Percentiles rank a stretch among this genome's conserved stretches.
Evolutionary conservation across 2,329 filamentous ascomycete species (phyloP).

Genomic region (Aspergillus sp.): DNA sequence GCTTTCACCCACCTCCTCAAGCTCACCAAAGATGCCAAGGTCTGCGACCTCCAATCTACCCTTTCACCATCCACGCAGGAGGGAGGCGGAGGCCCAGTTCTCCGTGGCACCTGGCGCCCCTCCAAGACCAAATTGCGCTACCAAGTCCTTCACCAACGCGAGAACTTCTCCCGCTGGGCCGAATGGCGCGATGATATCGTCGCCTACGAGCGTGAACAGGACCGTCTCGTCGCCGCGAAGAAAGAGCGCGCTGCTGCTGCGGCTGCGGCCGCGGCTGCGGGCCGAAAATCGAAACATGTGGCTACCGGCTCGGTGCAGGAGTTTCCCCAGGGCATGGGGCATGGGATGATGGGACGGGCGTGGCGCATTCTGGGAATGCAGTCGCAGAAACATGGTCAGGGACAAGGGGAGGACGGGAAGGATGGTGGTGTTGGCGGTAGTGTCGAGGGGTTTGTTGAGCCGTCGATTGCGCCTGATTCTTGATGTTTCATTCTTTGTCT

Average conservation of each 20-base stretch:
- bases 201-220: conserved; percentile 29
- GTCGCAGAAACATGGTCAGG: conserved; percentile 7
- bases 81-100: conserved; percentile 11
- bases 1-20: conserved; percentile 36
- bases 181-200: conserved; percentile 38
- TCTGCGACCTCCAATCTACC: conserved; percentile 33
- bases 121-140: conserved; percentile 37
- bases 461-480: conserved; percentile 6
- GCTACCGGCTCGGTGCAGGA: conserved; percentile 2
- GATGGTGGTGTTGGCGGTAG: not conserved
- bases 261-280: too few relatives aligned
- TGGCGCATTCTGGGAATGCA: conserved; percentile 37
- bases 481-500: not conserved
- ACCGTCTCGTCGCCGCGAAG: conserved; percentile 27
- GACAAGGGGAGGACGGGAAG: not conserved
- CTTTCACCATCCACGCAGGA: conserved; percentile 6
- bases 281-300: too few relatives aligned
- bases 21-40: conserved; percentile 33
- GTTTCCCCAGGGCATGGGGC: conserved; percentile 25
- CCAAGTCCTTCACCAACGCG: conserved; percentile 37
- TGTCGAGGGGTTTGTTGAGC: conserved; percentile 3
- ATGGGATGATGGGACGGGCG: conserved; percentile 35
- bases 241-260: conserved; percentile 16
- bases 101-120: conserved; percentile 33
- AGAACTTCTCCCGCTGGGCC: conserved; percentile 40